Evolutionary conservation across 768 basidiomycete species (phyloP), one percentile per base, ranked within the genome.

Genomic region (Paxillus involutus): DNA sequence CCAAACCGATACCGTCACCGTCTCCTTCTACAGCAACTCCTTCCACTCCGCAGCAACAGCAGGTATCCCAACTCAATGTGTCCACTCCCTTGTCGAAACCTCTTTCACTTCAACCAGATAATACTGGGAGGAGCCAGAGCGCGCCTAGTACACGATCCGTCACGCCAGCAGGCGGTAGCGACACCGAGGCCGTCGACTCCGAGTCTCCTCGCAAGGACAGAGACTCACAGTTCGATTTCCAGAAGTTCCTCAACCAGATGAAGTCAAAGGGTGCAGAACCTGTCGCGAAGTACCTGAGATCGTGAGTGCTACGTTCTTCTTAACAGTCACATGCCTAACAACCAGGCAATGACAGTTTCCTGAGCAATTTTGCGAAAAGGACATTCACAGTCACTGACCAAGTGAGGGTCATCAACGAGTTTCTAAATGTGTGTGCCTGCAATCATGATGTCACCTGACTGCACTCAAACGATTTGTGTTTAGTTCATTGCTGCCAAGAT

Each of bases 181-280:
- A 60, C 17, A 70, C 59, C 47, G 65, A 12, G 35, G 35, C 13
- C 35, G 12, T 35, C 35, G 13, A 63, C 0, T 58, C 70, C 24
- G 62, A 68, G 10, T 71, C 75, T 12, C 71, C 74, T 6, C 52
- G 35, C 52, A 66, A 54, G 36, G 80, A 79, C 45, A 60, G 71
- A 30, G 73, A 73, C 53, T 75, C 76, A 0, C 75, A 77, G 41
- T 98, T 98, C 61, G 96, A 98, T 71, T 98, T 98, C 67, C 94
- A 96, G 66, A 85, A 79, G 45, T 99, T 99, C 71, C 72, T 98
- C 58, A 93, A 95, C 69, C 94, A 99, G 71, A 93, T 99, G 84
- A 91, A 96, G 73, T 73, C 79, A 40, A 86, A 85, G 63, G 75
- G 81, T 46, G 94, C 96, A 2, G 97, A 99, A 51, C 91, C 94